Percentiles rank a stretch among this genome's conserved stretches.
phyloP scores from a whole-genome alignment of 768 basidiomycete species.

The Mycena venus region DNA sequence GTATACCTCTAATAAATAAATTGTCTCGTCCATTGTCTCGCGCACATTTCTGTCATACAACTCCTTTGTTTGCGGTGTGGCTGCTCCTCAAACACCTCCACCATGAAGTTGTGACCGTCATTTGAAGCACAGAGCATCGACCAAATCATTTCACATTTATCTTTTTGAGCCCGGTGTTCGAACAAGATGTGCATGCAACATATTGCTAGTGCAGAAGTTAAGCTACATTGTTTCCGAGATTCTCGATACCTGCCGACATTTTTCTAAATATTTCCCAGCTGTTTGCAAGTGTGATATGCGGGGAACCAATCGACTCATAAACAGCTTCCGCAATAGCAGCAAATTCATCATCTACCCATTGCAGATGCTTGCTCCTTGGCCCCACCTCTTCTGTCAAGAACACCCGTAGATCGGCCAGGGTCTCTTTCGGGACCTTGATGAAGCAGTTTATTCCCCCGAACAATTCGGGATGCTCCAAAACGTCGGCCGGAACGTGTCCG shows the following conservation, averaged over 20 bases:
- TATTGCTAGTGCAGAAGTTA: background rate
- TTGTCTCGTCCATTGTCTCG: too few relatives aligned
- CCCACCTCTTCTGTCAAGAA: background rate
- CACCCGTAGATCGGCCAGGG: background rate
- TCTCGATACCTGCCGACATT: background rate
- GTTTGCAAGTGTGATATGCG: background rate
- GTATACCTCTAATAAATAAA: background rate
- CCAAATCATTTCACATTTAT: background rate
- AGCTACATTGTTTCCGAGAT: background rate
- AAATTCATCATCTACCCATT: background rate
- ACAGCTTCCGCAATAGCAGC: background rate
- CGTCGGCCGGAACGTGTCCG: conserved; percentile 43
- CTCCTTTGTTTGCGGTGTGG: too few relatives aligned
- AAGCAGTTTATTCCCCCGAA: conserved; percentile 31
- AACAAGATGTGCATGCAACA: too few relatives aligned
- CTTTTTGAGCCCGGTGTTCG: background rate
- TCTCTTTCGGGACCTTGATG: conserved; percentile 28
- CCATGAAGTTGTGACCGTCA: too few relatives aligned
- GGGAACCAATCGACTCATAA: background rate
- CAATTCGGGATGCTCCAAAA: conserved; percentile 32
- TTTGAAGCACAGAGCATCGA: too few relatives aligned
- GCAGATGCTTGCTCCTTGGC: background rate
- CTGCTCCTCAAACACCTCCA: too few relatives aligned
- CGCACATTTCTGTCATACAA: too few relatives aligned
- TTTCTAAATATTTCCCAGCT: background rate